Evolutionary conservation across 345 rosid genomes (phyloP), one percentile per base, ranked within the genome.

Genomic region (Eucalyptus urophylla): DNA sequence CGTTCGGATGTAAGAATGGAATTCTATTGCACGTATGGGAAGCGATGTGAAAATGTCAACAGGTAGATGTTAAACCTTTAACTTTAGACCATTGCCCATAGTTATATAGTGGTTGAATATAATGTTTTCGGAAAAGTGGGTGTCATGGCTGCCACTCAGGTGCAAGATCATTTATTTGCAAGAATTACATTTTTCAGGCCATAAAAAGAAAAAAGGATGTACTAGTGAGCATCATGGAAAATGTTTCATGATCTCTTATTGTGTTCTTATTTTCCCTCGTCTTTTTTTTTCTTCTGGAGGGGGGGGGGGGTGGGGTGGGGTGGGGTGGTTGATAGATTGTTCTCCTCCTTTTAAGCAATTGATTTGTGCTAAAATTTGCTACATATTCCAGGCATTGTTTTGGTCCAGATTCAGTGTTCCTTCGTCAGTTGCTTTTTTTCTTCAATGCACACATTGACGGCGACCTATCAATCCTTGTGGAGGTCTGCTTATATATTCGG

Each of bases 321-420:
- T 14, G 51, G 83, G 14, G 27, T 24, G 15, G 8, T 76, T 40
- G 29, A 24, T 76, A 76, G 29, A 40, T 76, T 76, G 29, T 40
- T 40, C 47, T 76, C 27, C 85, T 76, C 8, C 47, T 21, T 86
- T 13, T 86, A 31, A 53, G 58, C 62, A 51, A 51, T 21, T 86
- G 67, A 58, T 86, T 58, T 86, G 44, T 86, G 87, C n/a, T 53
- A 25, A 51, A 86, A 51, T 86, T 86, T 58, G 45, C 45, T 37
- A 44, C 12, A 6, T 51, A 56, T 90, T 90, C 47, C 96, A 98
- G 99, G 93, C 91, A 90, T 93, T 97, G 95, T 91, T 98, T 98
- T 91, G 97, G 96, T 94, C 96, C 98, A 86, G 93, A 94, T 89
- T 98, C 99, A 43, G 94, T 91, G 87, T 98, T 97, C 92, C 95